phyloP scores from a whole-genome alignment of 768 basidiomycete species.

The Pleurotus pulmonarius region DNA sequence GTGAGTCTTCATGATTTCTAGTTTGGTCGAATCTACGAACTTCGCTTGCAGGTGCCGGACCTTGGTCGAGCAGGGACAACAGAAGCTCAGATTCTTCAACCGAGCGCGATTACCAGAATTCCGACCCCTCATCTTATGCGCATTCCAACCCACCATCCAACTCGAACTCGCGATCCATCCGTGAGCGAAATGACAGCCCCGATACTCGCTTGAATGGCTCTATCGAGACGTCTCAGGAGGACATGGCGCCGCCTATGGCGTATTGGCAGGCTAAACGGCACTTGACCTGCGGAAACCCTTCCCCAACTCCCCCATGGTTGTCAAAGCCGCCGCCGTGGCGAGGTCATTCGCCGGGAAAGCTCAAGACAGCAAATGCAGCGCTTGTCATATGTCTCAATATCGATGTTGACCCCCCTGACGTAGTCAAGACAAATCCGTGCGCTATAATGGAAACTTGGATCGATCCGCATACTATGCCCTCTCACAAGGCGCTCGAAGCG shows the following conservation, averaged over 20 bases:
- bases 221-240: conserved; percentile 38
- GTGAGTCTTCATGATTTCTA: not conserved
- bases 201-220: conserved; percentile 40
- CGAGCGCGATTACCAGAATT: conserved; percentile 7
- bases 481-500: conserved; percentile 89
- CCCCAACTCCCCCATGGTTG: conserved; percentile 63
- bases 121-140: conserved; percentile 2
- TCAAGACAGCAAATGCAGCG: conserved; percentile 88
- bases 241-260: conserved; percentile 60
- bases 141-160: conserved; percentile 3
- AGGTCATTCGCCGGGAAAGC: conserved; percentile 71
- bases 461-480: conserved; percentile 89
- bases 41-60: not conserved
- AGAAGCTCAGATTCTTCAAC: conserved; percentile 5
- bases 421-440: conserved; percentile 96
- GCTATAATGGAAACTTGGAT: conserved; percentile 97
- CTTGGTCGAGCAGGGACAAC: conserved; percentile 5
- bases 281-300: conserved; percentile 84
- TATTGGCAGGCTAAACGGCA: conserved; percentile 90
- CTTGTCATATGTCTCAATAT: conserved; percentile 94
- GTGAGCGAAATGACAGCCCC: conserved; percentile 19
- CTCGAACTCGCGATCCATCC: conserved; percentile 1
- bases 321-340: conserved; percentile 77
- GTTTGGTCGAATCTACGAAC: not conserved
- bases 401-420: conserved; percentile 95